Evolutionary conservation across 2,329 filamentous ascomycete species (phyloP).

Genomic region (Proliferodiscus dingleyae): DNA sequence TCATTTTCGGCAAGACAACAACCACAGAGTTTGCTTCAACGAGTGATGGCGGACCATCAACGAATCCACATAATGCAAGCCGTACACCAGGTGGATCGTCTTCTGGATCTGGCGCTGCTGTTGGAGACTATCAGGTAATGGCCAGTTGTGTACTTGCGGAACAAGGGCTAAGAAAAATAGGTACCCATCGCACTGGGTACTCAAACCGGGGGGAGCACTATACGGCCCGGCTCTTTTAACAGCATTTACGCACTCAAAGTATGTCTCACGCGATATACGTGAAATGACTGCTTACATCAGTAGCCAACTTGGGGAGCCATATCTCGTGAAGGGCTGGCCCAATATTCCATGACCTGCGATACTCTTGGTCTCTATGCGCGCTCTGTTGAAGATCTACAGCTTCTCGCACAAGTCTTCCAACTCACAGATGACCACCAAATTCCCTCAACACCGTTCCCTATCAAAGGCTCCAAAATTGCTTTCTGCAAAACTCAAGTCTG

Average conservation of each 20-base stretch:
- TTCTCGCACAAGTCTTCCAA: slow-evolving; percentile 50
- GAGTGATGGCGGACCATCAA: slow-evolving; percentile 46
- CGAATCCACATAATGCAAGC: slow-evolving; percentile 49
- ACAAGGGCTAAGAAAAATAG: background rate
- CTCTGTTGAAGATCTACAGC: slow-evolving; percentile 51
- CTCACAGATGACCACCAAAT: slow-evolving; percentile 46
- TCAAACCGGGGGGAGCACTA: slow-evolving; percentile 60
- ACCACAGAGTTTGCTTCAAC: slow-evolving; percentile 62
- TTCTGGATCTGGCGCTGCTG: slow-evolving; percentile 60
- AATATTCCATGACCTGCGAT: slow-evolving; percentile 55
- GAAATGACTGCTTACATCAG: background rate
- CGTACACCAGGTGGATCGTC: slow-evolving; percentile 64
- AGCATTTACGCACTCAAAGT: slow-evolving; percentile 58
- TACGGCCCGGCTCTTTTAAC: slow-evolving; percentile 61
- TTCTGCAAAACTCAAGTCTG: slow-evolving; percentile 51
- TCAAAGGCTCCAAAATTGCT: slow-evolving; percentile 49
- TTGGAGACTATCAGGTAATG: slow-evolving; percentile 56
- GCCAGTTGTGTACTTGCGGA: background rate
- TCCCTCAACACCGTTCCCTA: slow-evolving; percentile 21
- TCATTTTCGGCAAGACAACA: slow-evolving; percentile 55
- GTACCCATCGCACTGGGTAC: slow-evolving; percentile 56
- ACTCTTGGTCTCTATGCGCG: slow-evolving; percentile 59
- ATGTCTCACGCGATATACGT: background rate
- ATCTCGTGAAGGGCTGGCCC: slow-evolving; percentile 55
- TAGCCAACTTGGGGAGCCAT: slow-evolving; percentile 59